A percentile compares a stretch with the other conserved stretches of the same genome.
These are phyloP conservation scores for Botryobasidium botryosum DNA, from an alignment of 768 basidiomycete genomes.

Conservation along the genomic window DNA sequence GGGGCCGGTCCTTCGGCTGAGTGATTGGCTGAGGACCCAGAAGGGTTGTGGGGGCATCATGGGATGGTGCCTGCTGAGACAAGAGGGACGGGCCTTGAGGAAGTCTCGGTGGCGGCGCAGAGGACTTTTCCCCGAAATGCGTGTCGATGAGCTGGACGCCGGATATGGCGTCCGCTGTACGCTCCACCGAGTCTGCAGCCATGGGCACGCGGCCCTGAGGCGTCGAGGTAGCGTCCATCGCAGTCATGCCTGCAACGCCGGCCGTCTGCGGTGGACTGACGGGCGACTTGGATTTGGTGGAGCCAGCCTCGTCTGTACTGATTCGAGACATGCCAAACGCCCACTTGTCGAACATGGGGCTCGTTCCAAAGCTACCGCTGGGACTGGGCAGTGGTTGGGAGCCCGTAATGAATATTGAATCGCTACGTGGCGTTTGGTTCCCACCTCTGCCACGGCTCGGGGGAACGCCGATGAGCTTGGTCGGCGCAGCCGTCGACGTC, in stretches of 20 bases:
- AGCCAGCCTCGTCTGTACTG: constrained; percentile 51
- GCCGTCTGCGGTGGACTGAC: too few species aligned
- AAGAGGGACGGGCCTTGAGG: constrained; percentile 47
- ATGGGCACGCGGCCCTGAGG: constrained; percentile 10
- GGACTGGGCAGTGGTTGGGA: constrained; percentile 80
- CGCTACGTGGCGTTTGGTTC: constrained; percentile 83
- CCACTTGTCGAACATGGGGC: constrained; percentile 70
- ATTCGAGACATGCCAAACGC: constrained; percentile 73
- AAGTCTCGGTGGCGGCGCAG: constrained; percentile 13
- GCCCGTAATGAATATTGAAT: constrained; percentile 68
- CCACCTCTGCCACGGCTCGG: constrained; percentile 86
- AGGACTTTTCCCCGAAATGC: constrained; percentile 19
- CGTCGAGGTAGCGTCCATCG: too few species aligned
- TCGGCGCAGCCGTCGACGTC: constrained; percentile 30
- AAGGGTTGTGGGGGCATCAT: neutral
- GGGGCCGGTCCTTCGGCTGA: too few species aligned
- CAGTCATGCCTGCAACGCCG: too few species aligned
- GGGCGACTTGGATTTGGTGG: constrained; percentile 13
- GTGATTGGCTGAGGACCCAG: constrained; percentile 1
- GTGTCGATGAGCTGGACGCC: constrained; percentile 12
- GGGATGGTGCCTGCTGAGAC: constrained; percentile 43
- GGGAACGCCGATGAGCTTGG: constrained; percentile 79
- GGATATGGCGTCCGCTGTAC: constrained; percentile 14
- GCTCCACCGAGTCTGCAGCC: constrained; percentile 17
- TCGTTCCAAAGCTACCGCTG: constrained; percentile 47